phyloP scores from a whole-genome alignment of 2,329 filamentous ascomycete species.

The Claviceps humidiphila region DNA sequence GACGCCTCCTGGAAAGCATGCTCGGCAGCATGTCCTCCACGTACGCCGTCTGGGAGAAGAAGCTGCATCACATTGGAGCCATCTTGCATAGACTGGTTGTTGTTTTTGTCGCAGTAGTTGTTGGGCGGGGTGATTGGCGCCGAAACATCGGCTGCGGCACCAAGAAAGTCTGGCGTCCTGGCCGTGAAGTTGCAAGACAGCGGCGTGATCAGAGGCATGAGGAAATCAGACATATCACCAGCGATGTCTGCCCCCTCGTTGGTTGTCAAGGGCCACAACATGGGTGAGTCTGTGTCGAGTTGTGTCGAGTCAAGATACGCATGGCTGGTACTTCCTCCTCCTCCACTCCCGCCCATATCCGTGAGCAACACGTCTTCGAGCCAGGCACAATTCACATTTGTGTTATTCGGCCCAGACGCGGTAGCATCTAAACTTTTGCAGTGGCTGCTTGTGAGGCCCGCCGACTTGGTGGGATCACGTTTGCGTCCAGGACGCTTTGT shows the following conservation, averaged over 20 bases:
- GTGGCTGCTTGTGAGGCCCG: neutral
- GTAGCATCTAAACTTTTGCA: neutral
- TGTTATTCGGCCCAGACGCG: neutral
- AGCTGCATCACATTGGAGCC: neutral
- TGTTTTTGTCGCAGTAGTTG: too few species aligned
- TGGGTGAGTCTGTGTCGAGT: neutral
- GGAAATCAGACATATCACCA: neutral
- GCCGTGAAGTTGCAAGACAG: neutral
- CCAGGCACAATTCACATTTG: neutral
- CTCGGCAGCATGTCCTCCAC: neutral
- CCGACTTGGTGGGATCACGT: neutral
- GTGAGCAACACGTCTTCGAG: neutral
- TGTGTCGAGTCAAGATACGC: neutral
- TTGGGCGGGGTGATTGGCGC: neutral
- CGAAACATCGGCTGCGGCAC: neutral
- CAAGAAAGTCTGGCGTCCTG: neutral
- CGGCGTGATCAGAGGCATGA: neutral
- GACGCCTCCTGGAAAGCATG: neutral
- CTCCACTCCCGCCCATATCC: neutral
- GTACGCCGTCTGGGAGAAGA: neutral
- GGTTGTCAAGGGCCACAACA: neutral
- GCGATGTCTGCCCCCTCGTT: neutral
- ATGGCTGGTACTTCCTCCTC: neutral
- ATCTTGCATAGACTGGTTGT: neutral
- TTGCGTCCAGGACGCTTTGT: constrained; percentile 13